Conservation (phyloP, 176 grass and related monocot species). For the Carex kokanica region DNA sequence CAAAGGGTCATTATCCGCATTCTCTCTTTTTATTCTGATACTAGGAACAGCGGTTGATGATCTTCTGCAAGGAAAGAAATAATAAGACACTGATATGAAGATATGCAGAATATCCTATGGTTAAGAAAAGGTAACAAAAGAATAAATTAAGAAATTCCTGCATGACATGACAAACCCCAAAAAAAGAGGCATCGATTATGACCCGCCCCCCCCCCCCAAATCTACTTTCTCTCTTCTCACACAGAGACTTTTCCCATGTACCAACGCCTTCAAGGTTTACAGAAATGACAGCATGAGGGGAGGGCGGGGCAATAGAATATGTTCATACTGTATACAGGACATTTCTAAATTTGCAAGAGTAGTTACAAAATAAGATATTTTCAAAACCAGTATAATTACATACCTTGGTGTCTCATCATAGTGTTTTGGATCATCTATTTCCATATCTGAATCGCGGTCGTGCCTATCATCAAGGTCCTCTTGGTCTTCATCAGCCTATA, state of each 20-base stretch:
- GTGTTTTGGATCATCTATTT: conserved; percentile 44
- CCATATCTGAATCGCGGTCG: conserved; percentile 73
- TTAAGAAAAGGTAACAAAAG: not conserved
- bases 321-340: not conserved
- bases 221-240: not conserved
- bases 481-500: conserved; percentile 89
- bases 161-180: not conserved
- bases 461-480: conserved; percentile 73
- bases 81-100: not conserved
- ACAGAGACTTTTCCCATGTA: conserved; percentile 4
- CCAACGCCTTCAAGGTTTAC: not conserved
- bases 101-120: not conserved
- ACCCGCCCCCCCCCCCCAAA: not conserved
- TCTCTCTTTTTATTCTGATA: conserved; percentile 65
- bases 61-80: conserved; percentile 38
- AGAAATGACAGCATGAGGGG: not conserved
- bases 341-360: not conserved
- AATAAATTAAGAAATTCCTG: not conserved
- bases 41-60: conserved; percentile 43
- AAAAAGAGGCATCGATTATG: not conserved
- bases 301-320: not conserved
- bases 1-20: conserved; percentile 46
- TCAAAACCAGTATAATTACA: not conserved
- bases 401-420: conserved; percentile 40
- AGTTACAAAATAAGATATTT: not conserved